Percentiles rank a stretch among this genome's conserved stretches.
phyloP scores from a whole-genome alignment of 2,329 filamentous ascomycete genomes.

The Talaromyces sp. region DNA sequence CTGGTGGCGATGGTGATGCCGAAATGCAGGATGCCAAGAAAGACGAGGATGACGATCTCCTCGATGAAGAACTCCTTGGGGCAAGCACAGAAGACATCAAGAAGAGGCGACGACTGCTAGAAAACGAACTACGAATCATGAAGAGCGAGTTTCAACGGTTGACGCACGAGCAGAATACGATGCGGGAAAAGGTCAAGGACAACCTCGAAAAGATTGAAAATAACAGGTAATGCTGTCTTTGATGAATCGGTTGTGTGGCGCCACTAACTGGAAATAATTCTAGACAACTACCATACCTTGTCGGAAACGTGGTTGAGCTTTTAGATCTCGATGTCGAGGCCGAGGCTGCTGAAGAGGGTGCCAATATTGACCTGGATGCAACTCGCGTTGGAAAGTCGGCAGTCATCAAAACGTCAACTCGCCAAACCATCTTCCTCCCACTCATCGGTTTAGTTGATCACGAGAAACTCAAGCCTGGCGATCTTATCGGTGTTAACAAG shows the following conservation, averaged over 20 bases:
- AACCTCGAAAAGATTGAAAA: constrained; percentile 99
- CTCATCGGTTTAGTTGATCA: constrained; percentile 96
- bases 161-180: constrained; percentile 89
- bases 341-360: constrained; percentile 93
- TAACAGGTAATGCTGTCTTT: constrained; percentile 63
- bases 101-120: constrained; percentile 82
- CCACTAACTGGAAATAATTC: neutral
- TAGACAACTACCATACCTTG: constrained; percentile 95
- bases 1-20: constrained; percentile 63
- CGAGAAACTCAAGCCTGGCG: constrained; percentile 87
- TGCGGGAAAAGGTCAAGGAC: constrained; percentile 99
- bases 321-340: constrained; percentile 93
- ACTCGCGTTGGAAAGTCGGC: constrained; percentile 96
- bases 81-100: constrained; percentile 93
- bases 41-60: constrained; percentile 68
- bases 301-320: constrained; percentile 96
- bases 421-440: constrained; percentile 97
- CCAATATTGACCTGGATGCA: constrained; percentile 96
- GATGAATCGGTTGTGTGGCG: constrained; percentile 6
- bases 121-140: constrained; percentile 98
- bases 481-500: constrained; percentile 98
- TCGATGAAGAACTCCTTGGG: constrained; percentile 89
- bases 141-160: constrained; percentile 92
- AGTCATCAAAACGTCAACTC: constrained; percentile 97
- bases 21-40: constrained; percentile 79